Evolutionary conservation across 75 land plant genomes (phyloP).

Genomic region (Pinus taeda): DNA sequence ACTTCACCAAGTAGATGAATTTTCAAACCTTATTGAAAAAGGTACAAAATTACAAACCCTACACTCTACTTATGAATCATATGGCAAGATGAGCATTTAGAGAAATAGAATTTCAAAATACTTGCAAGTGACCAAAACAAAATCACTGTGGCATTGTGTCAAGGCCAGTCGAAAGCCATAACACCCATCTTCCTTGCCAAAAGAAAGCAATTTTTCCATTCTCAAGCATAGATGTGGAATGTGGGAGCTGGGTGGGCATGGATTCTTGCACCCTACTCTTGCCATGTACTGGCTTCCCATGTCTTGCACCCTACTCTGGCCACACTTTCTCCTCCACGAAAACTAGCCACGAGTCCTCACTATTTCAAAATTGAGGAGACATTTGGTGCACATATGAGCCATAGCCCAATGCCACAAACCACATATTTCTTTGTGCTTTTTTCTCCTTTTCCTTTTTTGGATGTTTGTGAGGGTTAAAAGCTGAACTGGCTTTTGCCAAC

Average conservation of each 20-base stretch:
- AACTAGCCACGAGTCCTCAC: too few species aligned
- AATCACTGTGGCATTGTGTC: neutral
- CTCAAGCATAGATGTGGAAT: neutral
- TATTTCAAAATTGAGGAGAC: too few species aligned
- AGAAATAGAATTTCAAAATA: neutral
- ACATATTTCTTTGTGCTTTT: too few species aligned
- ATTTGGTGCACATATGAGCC: too few species aligned
- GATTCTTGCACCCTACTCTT: too few species aligned
- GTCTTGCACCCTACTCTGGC: too few species aligned
- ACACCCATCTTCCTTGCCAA: neutral
- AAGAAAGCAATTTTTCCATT: conserved; percentile 1
- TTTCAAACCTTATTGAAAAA: neutral
- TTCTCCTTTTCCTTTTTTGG: too few species aligned
- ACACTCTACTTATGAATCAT: neutral
- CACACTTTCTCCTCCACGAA: too few species aligned
- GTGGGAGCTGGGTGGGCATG: neutral
- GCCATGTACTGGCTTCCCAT: too few species aligned
- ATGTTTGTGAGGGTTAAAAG: too few species aligned
- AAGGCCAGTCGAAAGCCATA: neutral
- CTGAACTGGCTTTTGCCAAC: too few species aligned
- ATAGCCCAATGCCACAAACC: too few species aligned
- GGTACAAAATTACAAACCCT: neutral
- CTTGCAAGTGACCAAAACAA: neutral
- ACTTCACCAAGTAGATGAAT: neutral
- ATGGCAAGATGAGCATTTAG: neutral